A percentile compares a stretch with the other conserved stretches of the same genome.
Evolutionary conservation across 2,329 filamentous ascomycete species (phyloP).

Genomic region (Paracorniculantispora psalliotae): DNA sequence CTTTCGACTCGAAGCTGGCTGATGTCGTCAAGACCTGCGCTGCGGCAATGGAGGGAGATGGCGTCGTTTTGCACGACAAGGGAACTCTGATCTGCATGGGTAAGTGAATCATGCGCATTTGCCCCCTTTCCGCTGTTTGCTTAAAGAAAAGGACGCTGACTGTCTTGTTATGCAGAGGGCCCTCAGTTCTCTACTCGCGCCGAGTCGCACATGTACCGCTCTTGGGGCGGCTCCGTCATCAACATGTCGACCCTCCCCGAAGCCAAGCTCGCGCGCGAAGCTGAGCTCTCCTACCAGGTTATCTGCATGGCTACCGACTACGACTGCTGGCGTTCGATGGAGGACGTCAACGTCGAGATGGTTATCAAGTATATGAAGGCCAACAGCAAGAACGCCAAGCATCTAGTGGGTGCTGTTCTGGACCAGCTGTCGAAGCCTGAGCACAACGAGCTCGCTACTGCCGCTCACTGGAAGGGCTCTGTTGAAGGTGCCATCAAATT

Average conservation of each 20-base stretch:
- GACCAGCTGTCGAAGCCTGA: slow-evolving; percentile 78
- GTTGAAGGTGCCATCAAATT: slow-evolving; percentile 72
- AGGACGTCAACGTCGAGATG: slow-evolving; percentile 91
- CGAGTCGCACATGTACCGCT: slow-evolving; percentile 90
- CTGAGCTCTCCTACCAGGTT: slow-evolving; percentile 95
- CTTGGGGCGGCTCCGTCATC: slow-evolving; percentile 90
- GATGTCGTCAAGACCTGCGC: slow-evolving; percentile 75
- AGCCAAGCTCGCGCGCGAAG: slow-evolving; percentile 92
- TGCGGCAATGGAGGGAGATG: slow-evolving; percentile 70
- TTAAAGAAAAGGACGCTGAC: not conserved
- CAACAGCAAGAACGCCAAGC: slow-evolving; percentile 81
- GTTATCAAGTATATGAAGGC: slow-evolving; percentile 95
- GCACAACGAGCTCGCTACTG: slow-evolving; percentile 68
- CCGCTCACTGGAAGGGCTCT: slow-evolving; percentile 74
- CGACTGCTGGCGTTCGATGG: slow-evolving; percentile 88
- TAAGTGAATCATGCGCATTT: slow-evolving; percentile 47
- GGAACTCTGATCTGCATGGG: slow-evolving; percentile 91
- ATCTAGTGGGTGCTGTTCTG: slow-evolving; percentile 79
- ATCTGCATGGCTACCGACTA: slow-evolving; percentile 99
- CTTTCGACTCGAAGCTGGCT: slow-evolving; percentile 77
- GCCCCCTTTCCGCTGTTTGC: not conserved
- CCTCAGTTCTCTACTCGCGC: slow-evolving; percentile 96
- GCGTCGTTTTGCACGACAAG: slow-evolving; percentile 75
- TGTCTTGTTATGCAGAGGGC: slow-evolving; percentile 58
- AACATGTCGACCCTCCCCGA: slow-evolving; percentile 98